Percentiles rank a stretch among this genome's conserved stretches.
Evolutionary conservation across 2,329 filamentous ascomycete species (phyloP).

Genomic region (Gaeumannomyces tritici): DNA sequence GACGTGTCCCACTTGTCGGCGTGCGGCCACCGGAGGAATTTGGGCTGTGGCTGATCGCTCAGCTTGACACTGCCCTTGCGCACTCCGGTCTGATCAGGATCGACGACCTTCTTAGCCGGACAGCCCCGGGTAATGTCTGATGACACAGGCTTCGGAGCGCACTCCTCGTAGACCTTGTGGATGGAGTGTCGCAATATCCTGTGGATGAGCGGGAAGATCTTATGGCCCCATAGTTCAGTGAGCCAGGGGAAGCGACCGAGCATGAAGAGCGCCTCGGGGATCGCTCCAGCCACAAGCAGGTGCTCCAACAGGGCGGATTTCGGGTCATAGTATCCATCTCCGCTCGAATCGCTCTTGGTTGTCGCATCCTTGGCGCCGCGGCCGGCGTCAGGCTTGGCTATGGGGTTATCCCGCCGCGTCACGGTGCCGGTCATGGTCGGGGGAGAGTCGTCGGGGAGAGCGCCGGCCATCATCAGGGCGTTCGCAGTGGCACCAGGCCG

Average conservation of each 20-base stretch:
- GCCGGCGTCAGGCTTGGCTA: slow-evolving; percentile 36
- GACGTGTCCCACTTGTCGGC: slow-evolving; percentile 59
- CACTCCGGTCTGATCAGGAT: slow-evolving; percentile 55
- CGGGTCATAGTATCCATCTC: slow-evolving; percentile 65
- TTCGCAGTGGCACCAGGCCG: slow-evolving; percentile 68
- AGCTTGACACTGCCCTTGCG: slow-evolving; percentile 61
- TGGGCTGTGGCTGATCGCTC: slow-evolving; percentile 48
- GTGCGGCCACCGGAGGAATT: slow-evolving; percentile 72
- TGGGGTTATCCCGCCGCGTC: slow-evolving; percentile 38
- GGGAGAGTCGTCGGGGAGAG: slow-evolving; percentile 72
- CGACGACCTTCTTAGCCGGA: slow-evolving; percentile 34
- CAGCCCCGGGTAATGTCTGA: slow-evolving; percentile 18
- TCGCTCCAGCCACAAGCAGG: slow-evolving; percentile 79
- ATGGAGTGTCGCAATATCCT: slow-evolving; percentile 78
- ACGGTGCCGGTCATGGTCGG: slow-evolving; percentile 27
- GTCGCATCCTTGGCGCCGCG: slow-evolving; percentile 1
- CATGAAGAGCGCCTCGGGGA: slow-evolving; percentile 89
- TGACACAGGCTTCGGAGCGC: slow-evolving; percentile 23
- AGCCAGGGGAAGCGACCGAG: slow-evolving; percentile 86
- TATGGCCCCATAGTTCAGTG: slow-evolving; percentile 69
- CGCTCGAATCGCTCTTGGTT: background rate
- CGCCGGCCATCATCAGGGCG: slow-evolving; percentile 77
- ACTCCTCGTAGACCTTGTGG: slow-evolving; percentile 56
- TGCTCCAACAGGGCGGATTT: slow-evolving; percentile 80
- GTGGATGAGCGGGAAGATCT: slow-evolving; percentile 65